phyloP scores from a whole-genome alignment of 805 yeast species.

The Candida tallmaniae region DNA sequence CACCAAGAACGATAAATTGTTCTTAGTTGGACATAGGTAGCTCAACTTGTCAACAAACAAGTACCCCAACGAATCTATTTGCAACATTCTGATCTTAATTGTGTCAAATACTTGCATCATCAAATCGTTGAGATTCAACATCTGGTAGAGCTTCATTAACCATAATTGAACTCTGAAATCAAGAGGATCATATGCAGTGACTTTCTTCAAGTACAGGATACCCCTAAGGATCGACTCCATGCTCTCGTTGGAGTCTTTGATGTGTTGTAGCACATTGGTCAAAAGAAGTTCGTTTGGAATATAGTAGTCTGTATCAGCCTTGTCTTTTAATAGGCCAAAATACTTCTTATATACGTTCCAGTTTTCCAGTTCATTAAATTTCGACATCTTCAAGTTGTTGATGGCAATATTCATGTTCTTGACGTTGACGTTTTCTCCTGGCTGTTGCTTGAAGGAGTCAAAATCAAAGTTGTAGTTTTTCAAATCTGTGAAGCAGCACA shows the following conservation, averaged over 20 bases:
- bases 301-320: slow-evolving; percentile 51
- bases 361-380: slow-evolving; percentile 10
- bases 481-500: slow-evolving; percentile 64
- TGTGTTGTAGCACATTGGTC: slow-evolving; percentile 38
- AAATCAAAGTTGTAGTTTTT: slow-evolving; percentile 16
- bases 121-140: slow-evolving; percentile 49
- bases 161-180: slow-evolving; percentile 71
- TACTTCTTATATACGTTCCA: slow-evolving; percentile 19
- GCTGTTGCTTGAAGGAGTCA: neutral
- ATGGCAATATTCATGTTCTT: slow-evolving; percentile 22
- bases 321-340: slow-evolving; percentile 13
- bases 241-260: slow-evolving; percentile 6
- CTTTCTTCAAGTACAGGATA: slow-evolving; percentile 54
- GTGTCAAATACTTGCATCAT: slow-evolving; percentile 49
- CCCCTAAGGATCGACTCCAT: slow-evolving; percentile 27
- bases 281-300: slow-evolving; percentile 64
- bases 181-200: slow-evolving; percentile 53
- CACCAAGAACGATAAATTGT: slow-evolving; percentile 29
- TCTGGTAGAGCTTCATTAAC: slow-evolving; percentile 60
- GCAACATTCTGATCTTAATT: slow-evolving; percentile 68
- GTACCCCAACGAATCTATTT: slow-evolving; percentile 63
- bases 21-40: slow-evolving; percentile 33
- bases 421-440: slow-evolving; percentile 8
- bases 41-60: slow-evolving; percentile 33
- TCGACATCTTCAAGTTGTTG: slow-evolving; percentile 45